Percentiles rank a stretch among this genome's conserved stretches.
These are phyloP conservation scores for Dendryphion nanum DNA, from an alignment of 2,329 filamentous ascomycete genomes.

Conservation along the genomic window DNA sequence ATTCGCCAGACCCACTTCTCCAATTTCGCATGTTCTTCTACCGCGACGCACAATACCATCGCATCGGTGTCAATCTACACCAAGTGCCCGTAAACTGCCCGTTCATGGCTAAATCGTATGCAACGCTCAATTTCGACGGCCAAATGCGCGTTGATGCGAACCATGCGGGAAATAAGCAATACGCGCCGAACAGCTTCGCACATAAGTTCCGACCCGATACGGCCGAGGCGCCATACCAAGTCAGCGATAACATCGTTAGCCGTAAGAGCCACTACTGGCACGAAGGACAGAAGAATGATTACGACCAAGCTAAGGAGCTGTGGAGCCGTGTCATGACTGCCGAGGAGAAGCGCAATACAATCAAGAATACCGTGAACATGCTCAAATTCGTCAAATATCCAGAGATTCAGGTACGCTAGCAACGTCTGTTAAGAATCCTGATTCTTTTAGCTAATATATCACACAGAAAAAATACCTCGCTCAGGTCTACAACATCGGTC, in stretches of 20 bases:
- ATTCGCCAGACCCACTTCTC: slow-evolving; percentile 68
- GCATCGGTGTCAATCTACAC: slow-evolving; percentile 59
- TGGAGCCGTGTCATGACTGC: slow-evolving; percentile 51
- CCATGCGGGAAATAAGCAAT: slow-evolving; percentile 50
- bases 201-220: slow-evolving; percentile 53
- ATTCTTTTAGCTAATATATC: not conserved
- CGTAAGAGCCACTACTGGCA: slow-evolving; percentile 57
- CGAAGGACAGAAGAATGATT: slow-evolving; percentile 54
- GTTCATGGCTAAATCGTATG: slow-evolving; percentile 49
- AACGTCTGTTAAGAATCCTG: not conserved
- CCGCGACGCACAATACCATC: slow-evolving; percentile 62
- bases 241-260: slow-evolving; percentile 51
- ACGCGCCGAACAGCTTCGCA: slow-evolving; percentile 52
- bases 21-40: slow-evolving; percentile 71
- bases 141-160: slow-evolving; percentile 50
- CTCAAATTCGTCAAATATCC: slow-evolving; percentile 45
- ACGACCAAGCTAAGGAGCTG: slow-evolving; percentile 52
- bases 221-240: slow-evolving; percentile 51
- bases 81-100: slow-evolving; percentile 57
- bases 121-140: slow-evolving; percentile 52
- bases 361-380: slow-evolving; percentile 50
- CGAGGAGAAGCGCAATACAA: slow-evolving; percentile 45
- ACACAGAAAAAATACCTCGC: slow-evolving; percentile 50
- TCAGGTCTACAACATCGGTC: slow-evolving; percentile 51
- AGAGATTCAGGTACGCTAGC: slow-evolving; percentile 41